These are phyloP conservation scores for Papilionanthe hybrid DNA, from an alignment of 116 monocot species.

Conservation along the genomic window DNA sequence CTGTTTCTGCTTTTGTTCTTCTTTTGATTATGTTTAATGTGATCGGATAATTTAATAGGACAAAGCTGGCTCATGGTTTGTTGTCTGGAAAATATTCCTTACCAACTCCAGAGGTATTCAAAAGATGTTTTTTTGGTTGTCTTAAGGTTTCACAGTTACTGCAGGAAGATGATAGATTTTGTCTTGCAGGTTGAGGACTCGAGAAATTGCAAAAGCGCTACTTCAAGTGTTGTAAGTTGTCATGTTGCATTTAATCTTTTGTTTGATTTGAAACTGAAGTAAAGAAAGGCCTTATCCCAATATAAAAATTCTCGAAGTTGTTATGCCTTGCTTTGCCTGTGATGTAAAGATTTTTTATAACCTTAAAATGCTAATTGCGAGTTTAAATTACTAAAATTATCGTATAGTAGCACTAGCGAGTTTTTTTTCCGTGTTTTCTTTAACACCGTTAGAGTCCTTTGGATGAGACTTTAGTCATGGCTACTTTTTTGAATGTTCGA, in stretches of 20 bases:
- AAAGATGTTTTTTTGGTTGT: background rate
- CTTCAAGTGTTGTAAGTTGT: constrained; percentile 41
- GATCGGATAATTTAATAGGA: constrained; percentile 31
- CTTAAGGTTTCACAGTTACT: background rate
- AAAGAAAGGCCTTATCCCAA: background rate
- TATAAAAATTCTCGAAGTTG: background rate
- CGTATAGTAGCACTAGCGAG: background rate
- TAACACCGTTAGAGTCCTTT: background rate
- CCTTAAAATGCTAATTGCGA: background rate
- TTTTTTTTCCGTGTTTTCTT: background rate
- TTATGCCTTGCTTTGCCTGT: background rate
- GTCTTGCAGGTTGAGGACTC: constrained; percentile 34
- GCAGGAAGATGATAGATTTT: constrained; percentile 3
- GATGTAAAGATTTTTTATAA: background rate
- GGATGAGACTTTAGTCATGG: background rate
- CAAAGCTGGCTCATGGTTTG: constrained; percentile 87
- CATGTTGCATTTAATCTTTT: constrained; percentile 16
- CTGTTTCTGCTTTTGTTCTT: constrained; percentile 4
- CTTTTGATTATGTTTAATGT: background rate
- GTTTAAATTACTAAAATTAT: background rate
- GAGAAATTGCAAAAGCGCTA: constrained; percentile 18
- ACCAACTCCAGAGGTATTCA: constrained; percentile 55
- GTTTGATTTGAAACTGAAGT: background rate
- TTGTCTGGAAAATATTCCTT: constrained; percentile 89
- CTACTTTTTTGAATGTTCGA: background rate